Evolutionary conservation across 31 red algal genomes (phyloP).

Genomic region (Odonthalia washingtoniensis): DNA sequence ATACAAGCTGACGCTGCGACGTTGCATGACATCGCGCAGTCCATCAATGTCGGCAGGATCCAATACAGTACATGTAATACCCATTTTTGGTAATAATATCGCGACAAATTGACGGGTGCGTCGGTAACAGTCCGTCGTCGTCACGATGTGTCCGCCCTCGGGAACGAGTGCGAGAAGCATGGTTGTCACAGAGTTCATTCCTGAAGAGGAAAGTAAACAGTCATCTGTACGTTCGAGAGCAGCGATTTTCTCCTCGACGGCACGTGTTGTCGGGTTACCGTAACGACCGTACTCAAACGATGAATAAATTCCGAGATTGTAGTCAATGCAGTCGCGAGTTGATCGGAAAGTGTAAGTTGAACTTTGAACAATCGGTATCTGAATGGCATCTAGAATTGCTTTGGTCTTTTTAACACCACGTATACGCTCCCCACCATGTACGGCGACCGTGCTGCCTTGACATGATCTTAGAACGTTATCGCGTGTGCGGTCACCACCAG

Average conservation of each 20-base stretch:
- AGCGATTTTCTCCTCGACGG: slow-evolving; percentile 95
- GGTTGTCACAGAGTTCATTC: slow-evolving; percentile 96
- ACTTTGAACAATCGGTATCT: slow-evolving; percentile 90
- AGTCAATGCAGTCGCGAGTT: slow-evolving; percentile 90
- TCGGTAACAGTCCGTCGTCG: slow-evolving; percentile 96
- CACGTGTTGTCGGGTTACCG: slow-evolving; percentile 94
- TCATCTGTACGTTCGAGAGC: slow-evolving; percentile 88
- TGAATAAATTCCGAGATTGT: slow-evolving; percentile 89
- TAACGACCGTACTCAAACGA: slow-evolving; percentile 97
- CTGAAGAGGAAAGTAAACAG: slow-evolving; percentile 82
- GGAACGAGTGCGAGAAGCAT: slow-evolving; percentile 93
- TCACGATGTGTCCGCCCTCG: slow-evolving; percentile 81
- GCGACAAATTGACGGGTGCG: slow-evolving; percentile 95
- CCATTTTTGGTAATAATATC: slow-evolving; percentile 89
- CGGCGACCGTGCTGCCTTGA: slow-evolving; percentile 37
- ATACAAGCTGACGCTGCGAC: slow-evolving; percentile 58
- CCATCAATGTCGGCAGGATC: slow-evolving; percentile 80
- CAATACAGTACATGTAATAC: slow-evolving; percentile 77
- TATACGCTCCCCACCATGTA: slow-evolving; percentile 93
- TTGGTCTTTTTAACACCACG: slow-evolving; percentile 74
- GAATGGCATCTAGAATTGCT: slow-evolving; percentile 87
- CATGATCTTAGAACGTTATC: neutral
- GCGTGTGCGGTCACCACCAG: slow-evolving; percentile 28
- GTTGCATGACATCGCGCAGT: slow-evolving; percentile 58
- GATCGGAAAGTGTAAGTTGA: slow-evolving; percentile 95